Base-by-base conservation (phyloP, 495 filamentous ascomycete species). In the Tuber umbilicatum region DNA sequence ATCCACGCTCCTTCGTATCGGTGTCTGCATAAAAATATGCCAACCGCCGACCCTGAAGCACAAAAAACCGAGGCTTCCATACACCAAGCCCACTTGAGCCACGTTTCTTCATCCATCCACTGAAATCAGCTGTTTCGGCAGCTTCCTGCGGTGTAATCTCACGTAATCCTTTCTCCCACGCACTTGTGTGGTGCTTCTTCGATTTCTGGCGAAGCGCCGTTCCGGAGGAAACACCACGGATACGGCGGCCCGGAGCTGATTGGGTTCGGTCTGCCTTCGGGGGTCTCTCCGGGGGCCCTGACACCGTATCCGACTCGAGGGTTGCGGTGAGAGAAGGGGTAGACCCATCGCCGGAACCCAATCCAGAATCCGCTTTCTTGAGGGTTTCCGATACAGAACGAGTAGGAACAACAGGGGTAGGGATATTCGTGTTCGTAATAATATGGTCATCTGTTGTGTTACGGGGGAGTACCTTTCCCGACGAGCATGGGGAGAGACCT, bases 31-130 rank as follows among this genome's bases (percentile, higher is more conserved):
- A 99, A 83, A 95, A 99, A 84, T 99, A 99, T 0, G 94, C 93
- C 35, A 99, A 88, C 21, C 96, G 90, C 76, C 93, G 88, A 68
- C 96, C 96, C 72, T 93, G 92, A 43, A 99, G 86, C 35, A 98
- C 91, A 81, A 99, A 99, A 43, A 98, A 88, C 14, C 96, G 90
- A 60, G 92, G 89, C 81, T 98, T 98, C 96, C 96, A 99, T 70
- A 97, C 85, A 77, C 95, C 95, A 16, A 81, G 75, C 12, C 80
- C 80, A 43, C 72, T 79, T 3, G 93, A 93, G 69, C 93, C 97
- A 80, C 94, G 90, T 87, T 99, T 99, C 86, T 97, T 98, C 96
- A 99, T 99, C 96, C 96, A 99, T 38, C 96, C 96, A 77, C 90
- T 93, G 81, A 94, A 99, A 80, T 99, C 95, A 69, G 93, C 94